A percentile compares a stretch with the other conserved stretches of the same genome.
These are phyloP conservation scores for Amauroascus verrucosus DNA, from an alignment of 2,329 filamentous ascomycete genomes.

Conservation along the genomic window DNA sequence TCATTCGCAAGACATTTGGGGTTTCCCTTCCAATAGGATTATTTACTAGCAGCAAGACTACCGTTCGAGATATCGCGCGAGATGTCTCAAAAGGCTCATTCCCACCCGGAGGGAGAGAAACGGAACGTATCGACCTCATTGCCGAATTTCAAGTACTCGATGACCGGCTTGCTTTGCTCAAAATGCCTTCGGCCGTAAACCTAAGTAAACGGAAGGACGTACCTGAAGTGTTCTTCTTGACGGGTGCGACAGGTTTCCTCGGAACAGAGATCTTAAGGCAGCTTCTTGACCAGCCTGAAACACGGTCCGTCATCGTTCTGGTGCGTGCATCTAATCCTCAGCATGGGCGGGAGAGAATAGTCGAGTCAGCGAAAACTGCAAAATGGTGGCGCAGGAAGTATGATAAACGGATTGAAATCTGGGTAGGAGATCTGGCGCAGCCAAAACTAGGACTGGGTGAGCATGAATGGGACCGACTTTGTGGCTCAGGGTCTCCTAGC, in stretches of 20 bases:
- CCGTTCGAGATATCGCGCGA: background rate
- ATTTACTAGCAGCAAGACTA: background rate
- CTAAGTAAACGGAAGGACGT: background rate
- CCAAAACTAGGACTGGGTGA: conserved; percentile 32
- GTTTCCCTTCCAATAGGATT: background rate
- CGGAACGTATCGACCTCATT: background rate
- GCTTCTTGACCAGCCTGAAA: conserved; percentile 25
- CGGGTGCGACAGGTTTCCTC: conserved; percentile 31
- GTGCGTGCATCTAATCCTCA: background rate
- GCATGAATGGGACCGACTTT: conserved; percentile 23
- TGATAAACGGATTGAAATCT: conserved; percentile 18
- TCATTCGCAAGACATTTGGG: background rate
- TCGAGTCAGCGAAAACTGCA: conserved; percentile 20
- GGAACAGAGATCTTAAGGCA: conserved; percentile 29
- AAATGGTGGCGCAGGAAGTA: background rate
- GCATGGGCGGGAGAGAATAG: background rate
- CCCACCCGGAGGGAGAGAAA: background rate
- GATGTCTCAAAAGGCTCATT: background rate
- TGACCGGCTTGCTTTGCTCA: background rate
- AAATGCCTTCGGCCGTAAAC: background rate
- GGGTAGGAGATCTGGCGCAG: conserved; percentile 31
- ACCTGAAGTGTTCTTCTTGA: conserved; percentile 15
- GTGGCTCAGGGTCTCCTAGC: conserved; percentile 13
- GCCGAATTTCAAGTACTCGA: background rate
- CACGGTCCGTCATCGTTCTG: conserved; percentile 6